Conservation (phyloP, 23 red algal genomes). For the Gracilaria domingensis region DNA sequence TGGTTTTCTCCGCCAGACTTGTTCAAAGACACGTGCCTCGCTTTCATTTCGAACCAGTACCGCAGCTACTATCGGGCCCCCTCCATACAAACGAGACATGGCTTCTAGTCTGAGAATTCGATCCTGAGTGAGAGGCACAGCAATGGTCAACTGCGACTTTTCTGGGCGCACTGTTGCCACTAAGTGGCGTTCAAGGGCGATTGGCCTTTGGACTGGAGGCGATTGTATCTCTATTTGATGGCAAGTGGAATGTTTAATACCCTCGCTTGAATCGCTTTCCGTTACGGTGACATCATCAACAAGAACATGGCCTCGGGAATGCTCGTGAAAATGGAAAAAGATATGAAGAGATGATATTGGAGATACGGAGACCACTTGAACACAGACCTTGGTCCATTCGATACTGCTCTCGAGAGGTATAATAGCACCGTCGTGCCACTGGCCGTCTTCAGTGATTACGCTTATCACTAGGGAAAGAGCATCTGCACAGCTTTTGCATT, state of each 20-base stretch:
- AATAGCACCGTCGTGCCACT: constrained; percentile 30
- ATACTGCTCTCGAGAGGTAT: constrained; percentile 9
- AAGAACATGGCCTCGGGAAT: constrained; percentile 12
- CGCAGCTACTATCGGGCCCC: constrained; percentile 67
- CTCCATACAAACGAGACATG: constrained; percentile 63
- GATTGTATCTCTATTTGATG: not conserved
- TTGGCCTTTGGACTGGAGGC: not conserved
- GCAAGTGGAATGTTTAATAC: not conserved
- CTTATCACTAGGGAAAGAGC: constrained; percentile 20
- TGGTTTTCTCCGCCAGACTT: constrained; percentile 43
- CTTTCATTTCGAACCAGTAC: constrained; percentile 37
- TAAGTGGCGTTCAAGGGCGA: not conserved
- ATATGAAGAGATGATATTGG: constrained; percentile 25
- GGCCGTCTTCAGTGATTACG: constrained; percentile 27
- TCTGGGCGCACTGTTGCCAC: constrained; percentile 40
- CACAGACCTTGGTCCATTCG: constrained; percentile 48
- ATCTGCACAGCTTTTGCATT: constrained; percentile 12
- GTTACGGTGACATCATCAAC: constrained; percentile 25
- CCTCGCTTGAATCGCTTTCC: not conserved
- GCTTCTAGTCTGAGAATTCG: constrained; percentile 70
- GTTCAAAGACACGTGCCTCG: constrained; percentile 40
- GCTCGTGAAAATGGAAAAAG: constrained; percentile 40
- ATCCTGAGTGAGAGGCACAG: constrained; percentile 73
- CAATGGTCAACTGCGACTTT: constrained; percentile 57
- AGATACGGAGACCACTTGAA: not conserved